Evolutionary conservation across 495 filamentous ascomycete genomes (phyloP), one percentile per base, ranked within the genome.

Genomic region (Penicillium tannophilum): DNA sequence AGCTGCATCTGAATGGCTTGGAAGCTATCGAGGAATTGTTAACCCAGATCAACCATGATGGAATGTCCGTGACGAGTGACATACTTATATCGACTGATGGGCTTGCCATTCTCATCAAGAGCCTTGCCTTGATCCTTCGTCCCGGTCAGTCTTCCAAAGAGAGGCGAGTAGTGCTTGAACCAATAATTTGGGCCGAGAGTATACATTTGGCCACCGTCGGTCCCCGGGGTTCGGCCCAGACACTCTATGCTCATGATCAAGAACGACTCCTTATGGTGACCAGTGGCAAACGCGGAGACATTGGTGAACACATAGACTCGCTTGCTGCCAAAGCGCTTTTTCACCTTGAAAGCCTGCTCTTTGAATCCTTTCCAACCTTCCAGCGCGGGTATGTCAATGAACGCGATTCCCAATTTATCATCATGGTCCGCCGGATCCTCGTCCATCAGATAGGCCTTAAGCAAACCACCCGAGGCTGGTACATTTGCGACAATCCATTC

Each of bases 1-100:
- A 98, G 82, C 60, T 97, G 93, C 46, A 98, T 86, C 61, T 97
- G 88, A 69, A 93, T 94, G 39, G 93, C 91, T 82, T 96, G 91
- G 75, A 98, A 98, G 70, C 89, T 92, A 35, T 45, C 43, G 4
- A 50, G n/a, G 17, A 50, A 12, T 41, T 3, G 48, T 55, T 35
- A 63, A 57, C 28, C 35, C 45, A 45, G 44, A 2, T 41, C 4
- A 41, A 60, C 53, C 35, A 16, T 23, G 6, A 14, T 39, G 43
- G 59, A 44, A 17, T 31, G 6, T n/a, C 9, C n/a, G 24, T 9
- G 20, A 9, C 31, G 14, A 41, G 28, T 0, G 45, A 77, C 85
- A 44, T 74, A 90, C 88, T 92, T 89, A 69, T 93, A 92, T 72
- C 83, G 87, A 46, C 55, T 76, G 47, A 68, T 62, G 56, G 87